Conservation (phyloP, 306 rosid species). For the Quercus alba region DNA sequence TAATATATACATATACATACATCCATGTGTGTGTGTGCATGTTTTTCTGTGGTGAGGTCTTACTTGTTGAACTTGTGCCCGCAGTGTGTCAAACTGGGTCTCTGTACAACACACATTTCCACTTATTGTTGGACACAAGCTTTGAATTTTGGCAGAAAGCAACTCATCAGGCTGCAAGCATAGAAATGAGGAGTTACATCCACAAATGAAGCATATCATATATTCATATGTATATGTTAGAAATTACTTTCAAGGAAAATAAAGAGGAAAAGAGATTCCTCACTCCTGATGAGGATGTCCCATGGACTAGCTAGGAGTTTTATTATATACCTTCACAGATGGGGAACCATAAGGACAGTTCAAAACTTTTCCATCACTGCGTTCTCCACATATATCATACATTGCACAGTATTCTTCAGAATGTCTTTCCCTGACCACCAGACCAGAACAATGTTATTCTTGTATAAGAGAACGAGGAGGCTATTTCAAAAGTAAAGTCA, state of each 20-base stretch:
- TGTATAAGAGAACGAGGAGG: not conserved
- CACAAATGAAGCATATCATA: not conserved
- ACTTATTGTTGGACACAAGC: conserved; percentile 75
- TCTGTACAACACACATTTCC: conserved; percentile 91
- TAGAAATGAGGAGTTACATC: not conserved
- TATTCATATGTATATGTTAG: too few relatives aligned
- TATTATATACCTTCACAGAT: conserved; percentile 59
- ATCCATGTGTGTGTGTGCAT: not conserved
- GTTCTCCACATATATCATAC: conserved; percentile 89
- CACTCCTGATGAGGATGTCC: not conserved
- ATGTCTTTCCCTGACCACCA: conserved; percentile 52
- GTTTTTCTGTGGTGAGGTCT: conserved; percentile 2
- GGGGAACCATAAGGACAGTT: conserved; percentile 87
- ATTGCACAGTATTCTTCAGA: conserved; percentile 83
- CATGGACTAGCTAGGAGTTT: not conserved
- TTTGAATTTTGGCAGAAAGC: conserved; percentile 88
- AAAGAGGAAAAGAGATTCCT: not conserved
- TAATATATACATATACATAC: not conserved
- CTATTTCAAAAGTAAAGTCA: not conserved
- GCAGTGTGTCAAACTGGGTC: conserved; percentile 74
- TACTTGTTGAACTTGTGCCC: conserved; percentile 92
- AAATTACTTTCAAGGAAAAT: not conserved
- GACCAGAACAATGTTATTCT: conserved; percentile 2
- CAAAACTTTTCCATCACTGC: conserved; percentile 81
- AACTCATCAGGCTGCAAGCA: conserved; percentile 73